Evolutionary conservation across 202 grass and related monocot genomes (phyloP), one percentile per base, ranked within the genome.

Genomic region (Schoenoplectus tabernaemontani): DNA sequence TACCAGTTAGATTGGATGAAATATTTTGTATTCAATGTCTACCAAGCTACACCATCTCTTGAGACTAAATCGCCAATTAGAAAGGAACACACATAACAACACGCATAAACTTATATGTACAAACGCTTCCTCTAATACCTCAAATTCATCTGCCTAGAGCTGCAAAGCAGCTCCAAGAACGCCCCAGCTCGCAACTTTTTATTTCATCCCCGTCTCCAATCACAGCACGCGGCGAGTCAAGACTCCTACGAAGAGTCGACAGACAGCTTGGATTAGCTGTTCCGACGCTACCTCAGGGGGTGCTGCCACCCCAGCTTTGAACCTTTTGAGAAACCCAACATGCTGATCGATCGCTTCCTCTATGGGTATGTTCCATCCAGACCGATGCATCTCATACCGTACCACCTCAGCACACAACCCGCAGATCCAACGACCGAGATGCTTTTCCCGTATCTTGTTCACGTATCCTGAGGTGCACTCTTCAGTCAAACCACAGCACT

Each of bases 401-500:
- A 97, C 87, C 2, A 91, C 93, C 63, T 91, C 93, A 10, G 86
- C 87, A 75, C 93, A 97, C 5, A 97, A 87, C 19, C 93, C 93
- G 57, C 93, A 97, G 83, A 97, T 93, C 93, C 93, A 97, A 28
- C 88, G 13, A 1, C 93, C 93, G 1, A 50, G 86, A 87, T 88
- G 88, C 66, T 83, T 65, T 63, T 76, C 91, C 0, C 88, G 86
- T 42, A 93, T 86, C 2, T 47, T 32, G 8, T 81, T 78, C 82
- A 91, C 75, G 82, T 97, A 97, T 68, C 77, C 81, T 43, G 76
- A 85, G 41, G 93, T 97, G 88, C 93, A 97, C 87, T 97, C 93
- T 83, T 97, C 93, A 58, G 86, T 91, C 81, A 97, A 80, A 1
- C 91, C 91, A 87, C 93, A 97, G 81, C 93, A 97, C 77, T 93